Evolutionary conservation across 2,329 filamentous ascomycete genomes (phyloP).

Genomic region (Metarhizium album): DNA sequence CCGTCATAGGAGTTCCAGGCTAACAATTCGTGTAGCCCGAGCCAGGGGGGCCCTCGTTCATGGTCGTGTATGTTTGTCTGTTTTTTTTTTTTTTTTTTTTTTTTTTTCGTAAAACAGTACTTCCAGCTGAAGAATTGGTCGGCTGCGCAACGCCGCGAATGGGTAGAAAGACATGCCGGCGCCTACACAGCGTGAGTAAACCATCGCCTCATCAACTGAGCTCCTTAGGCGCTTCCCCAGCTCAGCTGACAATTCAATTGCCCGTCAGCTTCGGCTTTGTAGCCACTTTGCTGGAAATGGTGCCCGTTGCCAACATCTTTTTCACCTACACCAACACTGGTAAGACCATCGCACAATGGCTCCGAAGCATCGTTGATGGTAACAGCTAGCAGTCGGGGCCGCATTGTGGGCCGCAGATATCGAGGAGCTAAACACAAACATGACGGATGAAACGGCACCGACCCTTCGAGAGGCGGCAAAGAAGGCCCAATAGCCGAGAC

Average conservation of each 20-base stretch:
- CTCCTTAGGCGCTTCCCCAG: background rate
- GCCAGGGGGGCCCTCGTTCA: conserved; percentile 39
- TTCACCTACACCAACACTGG: conserved; percentile 84
- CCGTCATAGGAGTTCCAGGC: background rate
- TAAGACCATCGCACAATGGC: conserved; percentile 18
- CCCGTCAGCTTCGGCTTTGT: conserved; percentile 57
- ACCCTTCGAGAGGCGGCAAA: conserved; percentile 37
- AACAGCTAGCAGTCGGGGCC: conserved; percentile 54
- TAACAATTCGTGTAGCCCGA: conserved; percentile 25
- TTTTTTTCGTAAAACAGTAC: conserved; percentile 42
- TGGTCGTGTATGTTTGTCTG: conserved; percentile 33
- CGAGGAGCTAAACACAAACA: conserved; percentile 44
- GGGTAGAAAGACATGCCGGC: conserved; percentile 58
- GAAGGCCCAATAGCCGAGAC: conserved; percentile 24
- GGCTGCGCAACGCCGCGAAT: conserved; percentile 50
- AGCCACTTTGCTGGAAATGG: conserved; percentile 71
- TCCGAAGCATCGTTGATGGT: background rate
- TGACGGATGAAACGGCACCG: conserved; percentile 41
- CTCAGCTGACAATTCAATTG: conserved; percentile 7
- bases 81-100: background rate
- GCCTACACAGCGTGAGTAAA: conserved; percentile 68
- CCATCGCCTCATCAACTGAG: background rate
- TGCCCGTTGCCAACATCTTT: conserved; percentile 71
- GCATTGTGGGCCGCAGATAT: conserved; percentile 91
- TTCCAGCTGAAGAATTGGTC: conserved; percentile 88